A percentile compares a stretch with the other conserved stretches of the same genome.
Conservation (phyloP, 2,329 filamentous ascomycete species). For the Sporothrix mexicana region DNA sequence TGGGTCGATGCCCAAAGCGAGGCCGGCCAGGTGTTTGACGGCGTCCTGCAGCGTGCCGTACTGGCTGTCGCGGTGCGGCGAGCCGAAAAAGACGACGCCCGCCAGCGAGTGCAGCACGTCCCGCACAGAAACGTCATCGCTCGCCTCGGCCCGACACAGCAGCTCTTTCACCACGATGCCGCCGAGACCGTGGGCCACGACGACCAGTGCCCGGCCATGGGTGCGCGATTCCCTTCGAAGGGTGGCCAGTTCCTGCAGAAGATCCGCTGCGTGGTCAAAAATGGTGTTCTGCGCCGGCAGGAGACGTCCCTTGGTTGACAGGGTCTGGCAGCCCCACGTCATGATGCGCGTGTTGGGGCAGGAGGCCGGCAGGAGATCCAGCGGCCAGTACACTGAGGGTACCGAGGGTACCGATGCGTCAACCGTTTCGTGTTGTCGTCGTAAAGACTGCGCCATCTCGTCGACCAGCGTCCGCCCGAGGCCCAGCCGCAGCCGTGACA, state of each 20-base stretch:
- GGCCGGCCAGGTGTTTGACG: constrained; percentile 42
- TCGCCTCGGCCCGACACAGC: constrained; percentile 42
- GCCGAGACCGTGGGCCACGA: constrained; percentile 44
- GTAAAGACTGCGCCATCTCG: constrained; percentile 23
- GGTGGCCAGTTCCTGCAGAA: constrained; percentile 41
- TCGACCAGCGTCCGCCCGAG: constrained; percentile 4
- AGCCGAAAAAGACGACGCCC: constrained; percentile 43
- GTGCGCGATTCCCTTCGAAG: constrained; percentile 35
- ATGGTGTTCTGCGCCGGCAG: constrained; percentile 42
- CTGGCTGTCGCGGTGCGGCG: constrained; percentile 43
- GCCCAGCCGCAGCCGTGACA: constrained; percentile 38
- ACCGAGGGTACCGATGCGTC: not conserved
- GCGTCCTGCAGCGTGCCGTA: constrained; percentile 42
- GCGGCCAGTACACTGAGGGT: constrained; percentile 42
- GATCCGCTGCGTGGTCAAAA: constrained; percentile 42
- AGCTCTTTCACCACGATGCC: constrained; percentile 46
- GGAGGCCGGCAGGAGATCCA: constrained; percentile 43
- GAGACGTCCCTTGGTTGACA: constrained; percentile 40
- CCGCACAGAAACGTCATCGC: constrained; percentile 39
- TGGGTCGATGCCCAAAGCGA: constrained; percentile 38
- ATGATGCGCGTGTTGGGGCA: constrained; percentile 43
- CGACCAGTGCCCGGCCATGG: constrained; percentile 40
- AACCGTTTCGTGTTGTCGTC: not conserved
- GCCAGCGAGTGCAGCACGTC: constrained; percentile 41
- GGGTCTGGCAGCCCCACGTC: constrained; percentile 44